Percentiles rank a stretch among this genome's conserved stretches.
These are phyloP conservation scores for Paraglomus brasilianum DNA, from an alignment of 192 early-diverging fungal species.

Conservation along the genomic window DNA sequence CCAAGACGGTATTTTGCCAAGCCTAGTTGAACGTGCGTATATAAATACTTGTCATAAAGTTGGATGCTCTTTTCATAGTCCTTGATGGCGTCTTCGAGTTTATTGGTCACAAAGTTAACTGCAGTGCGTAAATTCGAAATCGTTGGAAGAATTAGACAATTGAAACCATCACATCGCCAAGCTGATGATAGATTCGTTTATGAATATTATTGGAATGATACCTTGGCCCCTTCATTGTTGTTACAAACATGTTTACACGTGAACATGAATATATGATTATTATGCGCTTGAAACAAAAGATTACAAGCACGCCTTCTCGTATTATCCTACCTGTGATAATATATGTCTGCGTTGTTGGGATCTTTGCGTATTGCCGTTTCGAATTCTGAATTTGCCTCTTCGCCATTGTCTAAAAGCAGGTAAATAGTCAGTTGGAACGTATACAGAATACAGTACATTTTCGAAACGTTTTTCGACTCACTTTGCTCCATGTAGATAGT, in stretches of 20 bases:
- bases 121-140: neutral
- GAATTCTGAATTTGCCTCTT: constrained; percentile 64
- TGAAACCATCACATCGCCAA: too few species aligned
- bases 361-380: constrained; percentile 66
- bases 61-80: constrained; percentile 82
- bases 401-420: constrained; percentile 47
- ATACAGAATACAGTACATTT: neutral
- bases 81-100: constrained; percentile 74
- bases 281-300: too few species aligned
- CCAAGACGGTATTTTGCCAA: constrained; percentile 92
- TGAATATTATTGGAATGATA: constrained; percentile 49
- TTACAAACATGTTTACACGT: constrained; percentile 37
- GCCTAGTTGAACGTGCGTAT: constrained; percentile 91
- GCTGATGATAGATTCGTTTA: too few species aligned
- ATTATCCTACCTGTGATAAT: constrained; percentile 72
- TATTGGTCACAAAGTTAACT: constrained; percentile 81
- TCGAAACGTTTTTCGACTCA: constrained; percentile 2
- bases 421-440: neutral
- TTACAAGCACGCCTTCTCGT: neutral
- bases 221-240: constrained; percentile 39
- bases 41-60: constrained; percentile 81
- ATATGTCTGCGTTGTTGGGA: constrained; percentile 80
- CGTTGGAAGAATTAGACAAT: neutral
- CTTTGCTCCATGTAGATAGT: constrained; percentile 89
- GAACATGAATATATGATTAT: too few species aligned